Base-by-base conservation (phyloP, 768 basidiomycete species). In the Favolaschia claudopus region DNA sequence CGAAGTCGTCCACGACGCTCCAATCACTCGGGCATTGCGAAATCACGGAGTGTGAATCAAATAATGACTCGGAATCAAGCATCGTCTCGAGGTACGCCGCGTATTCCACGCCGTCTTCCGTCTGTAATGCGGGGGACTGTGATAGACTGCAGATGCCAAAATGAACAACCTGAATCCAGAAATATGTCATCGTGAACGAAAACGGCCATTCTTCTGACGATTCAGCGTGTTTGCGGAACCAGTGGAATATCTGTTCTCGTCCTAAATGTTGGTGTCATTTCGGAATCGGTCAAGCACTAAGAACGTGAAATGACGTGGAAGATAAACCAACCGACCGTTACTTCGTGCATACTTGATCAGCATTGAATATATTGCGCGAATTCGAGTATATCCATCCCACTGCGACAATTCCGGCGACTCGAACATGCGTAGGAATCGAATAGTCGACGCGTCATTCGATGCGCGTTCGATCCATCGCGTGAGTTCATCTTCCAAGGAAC, bases 341-440 rank as follows among this genome's bases (percentile, higher is more conserved):
- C 78, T 72, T 20, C 80, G 74, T 8, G 79, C 80, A 55, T 77
- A 70, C 27, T 67, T 76, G 7, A 66, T 76, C 15, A 82, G 69
- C 44, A 79, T 59, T n/a, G 77, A 63, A 56, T 76, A 82, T 6
- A 79, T 77, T 27, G 81, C 68, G 1, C 79, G 78, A 20, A 81
- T 76, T 42, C 79, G 79, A 12, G 77, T 80, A 65, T 81, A 82
- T 62, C 82, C 80, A 62, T 83, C 82, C 81, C 80, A 83, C 14
- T 72, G 61, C 1, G 79, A 77, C 19, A 82, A 67, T 10, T 42
- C 65, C 44, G 72, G 60, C 1, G 68, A 45, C 8, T 72, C 53
- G 51, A 83, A 82, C 50, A 74, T 67, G 0, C 63, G 45, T 6
- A 82, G 54, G 57, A 81, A 78, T 10, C 69, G 72, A 12, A 74